phyloP scores from a whole-genome alignment of 306 rosid species.

The Dalbergia oliveri region DNA sequence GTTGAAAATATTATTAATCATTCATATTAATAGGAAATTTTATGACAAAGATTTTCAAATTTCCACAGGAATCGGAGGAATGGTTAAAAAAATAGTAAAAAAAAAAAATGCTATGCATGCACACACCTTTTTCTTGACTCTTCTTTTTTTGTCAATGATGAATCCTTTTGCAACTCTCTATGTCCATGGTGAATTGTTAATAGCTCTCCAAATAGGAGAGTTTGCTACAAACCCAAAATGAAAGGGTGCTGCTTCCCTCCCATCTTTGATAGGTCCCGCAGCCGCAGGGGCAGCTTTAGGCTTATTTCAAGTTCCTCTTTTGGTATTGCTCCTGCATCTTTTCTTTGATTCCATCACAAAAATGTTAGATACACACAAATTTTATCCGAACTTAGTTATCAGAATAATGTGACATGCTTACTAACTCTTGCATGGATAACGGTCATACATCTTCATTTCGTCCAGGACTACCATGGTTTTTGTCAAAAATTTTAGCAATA shows the following conservation, averaged over 20 bases:
- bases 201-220: neutral
- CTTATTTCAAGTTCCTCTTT: constrained; percentile 26
- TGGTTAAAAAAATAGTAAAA: constrained; percentile 33
- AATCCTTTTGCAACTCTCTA: neutral
- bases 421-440: too few species aligned
- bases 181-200: constrained; percentile 35
- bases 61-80: constrained; percentile 28
- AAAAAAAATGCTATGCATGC: neutral
- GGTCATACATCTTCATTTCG: too few species aligned
- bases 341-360: neutral
- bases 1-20: neutral
- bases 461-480: too few species aligned
- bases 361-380: too few species aligned
- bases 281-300: constrained; percentile 41
- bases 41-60: neutral
- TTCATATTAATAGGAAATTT: constrained; percentile 31
- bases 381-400: too few species aligned
- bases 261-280: constrained; percentile 27
- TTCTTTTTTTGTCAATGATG: constrained; percentile 29
- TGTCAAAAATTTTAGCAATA: too few species aligned
- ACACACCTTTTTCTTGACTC: neutral
- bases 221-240: constrained; percentile 40
- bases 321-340: constrained; percentile 36
- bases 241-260: constrained; percentile 58
- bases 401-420: too few species aligned